phyloP scores from a whole-genome alignment of 768 basidiomycete species.

The Boletellus emodensis region DNA sequence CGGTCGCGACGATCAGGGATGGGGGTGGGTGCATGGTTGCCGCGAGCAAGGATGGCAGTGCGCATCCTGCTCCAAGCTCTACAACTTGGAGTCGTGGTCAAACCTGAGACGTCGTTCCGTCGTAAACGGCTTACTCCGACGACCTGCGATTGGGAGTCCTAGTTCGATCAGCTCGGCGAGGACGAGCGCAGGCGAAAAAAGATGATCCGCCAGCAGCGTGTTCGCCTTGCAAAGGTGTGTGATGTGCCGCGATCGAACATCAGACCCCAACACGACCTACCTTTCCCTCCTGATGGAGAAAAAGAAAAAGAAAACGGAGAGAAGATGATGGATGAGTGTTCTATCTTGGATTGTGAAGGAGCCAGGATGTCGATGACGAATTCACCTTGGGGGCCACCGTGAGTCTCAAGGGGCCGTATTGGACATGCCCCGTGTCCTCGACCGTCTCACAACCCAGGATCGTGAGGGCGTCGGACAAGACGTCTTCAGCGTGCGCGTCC shows the following conservation, averaged over 20 bases:
- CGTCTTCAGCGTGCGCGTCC: constrained; percentile 38
- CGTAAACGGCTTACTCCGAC: constrained; percentile 35
- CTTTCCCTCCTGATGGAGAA: constrained; percentile 50
- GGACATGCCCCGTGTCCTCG: constrained; percentile 41
- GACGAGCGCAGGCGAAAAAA: constrained; percentile 67
- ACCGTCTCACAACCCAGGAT: constrained; percentile 47
- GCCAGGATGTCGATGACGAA: neutral
- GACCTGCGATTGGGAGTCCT: constrained; percentile 40
- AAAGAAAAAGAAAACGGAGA: neutral
- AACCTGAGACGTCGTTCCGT: neutral
- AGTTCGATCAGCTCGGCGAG: constrained; percentile 65
- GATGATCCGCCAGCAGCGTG: constrained; percentile 66
- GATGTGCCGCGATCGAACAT: constrained; percentile 2
- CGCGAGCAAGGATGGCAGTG: constrained; percentile 60
- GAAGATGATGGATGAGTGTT: neutral
- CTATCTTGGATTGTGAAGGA: constrained; percentile 2
- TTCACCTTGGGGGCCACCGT: constrained; percentile 57
- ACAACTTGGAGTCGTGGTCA: constrained; percentile 41
- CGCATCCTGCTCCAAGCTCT: constrained; percentile 71
- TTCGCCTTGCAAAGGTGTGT: constrained; percentile 45
- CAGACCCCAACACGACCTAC: constrained; percentile 31
- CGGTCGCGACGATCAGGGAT: constrained; percentile 55
- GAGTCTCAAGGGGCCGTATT: constrained; percentile 52
- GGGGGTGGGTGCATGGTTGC: constrained; percentile 45
- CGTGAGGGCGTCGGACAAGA: constrained; percentile 48